These are phyloP conservation scores for Fraxinus sp. DNA, from an alignment of 305 asterid species.

Conservation along the genomic window DNA sequence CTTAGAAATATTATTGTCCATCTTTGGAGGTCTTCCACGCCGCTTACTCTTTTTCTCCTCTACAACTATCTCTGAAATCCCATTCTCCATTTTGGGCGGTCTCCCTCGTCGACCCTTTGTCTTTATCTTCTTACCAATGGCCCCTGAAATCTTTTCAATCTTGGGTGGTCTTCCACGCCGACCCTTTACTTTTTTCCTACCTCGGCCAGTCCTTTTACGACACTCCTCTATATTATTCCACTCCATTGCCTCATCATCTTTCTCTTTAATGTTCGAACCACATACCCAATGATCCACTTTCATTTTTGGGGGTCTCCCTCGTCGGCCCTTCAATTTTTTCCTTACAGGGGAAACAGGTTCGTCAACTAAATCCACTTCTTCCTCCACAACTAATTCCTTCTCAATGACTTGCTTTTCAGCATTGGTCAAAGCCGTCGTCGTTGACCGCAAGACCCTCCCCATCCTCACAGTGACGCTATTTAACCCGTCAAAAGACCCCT, in stretches of 20 bases:
- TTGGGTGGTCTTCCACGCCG: conserved; percentile 38
- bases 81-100: conserved; percentile 8
- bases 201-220: conserved; percentile 26
- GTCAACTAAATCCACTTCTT: neutral
- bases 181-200: conserved; percentile 27
- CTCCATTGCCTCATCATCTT: conserved; percentile 21
- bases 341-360: conserved; percentile 15
- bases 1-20: neutral
- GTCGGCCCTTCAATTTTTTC: conserved; percentile 29
- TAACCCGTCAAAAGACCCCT: conserved; percentile 30
- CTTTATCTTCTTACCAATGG: conserved; percentile 24
- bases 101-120: conserved; percentile 7
- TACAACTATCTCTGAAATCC: neutral
- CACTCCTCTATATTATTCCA: conserved; percentile 21
- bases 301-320: conserved; percentile 43
- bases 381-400: conserved; percentile 36
- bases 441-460: conserved; percentile 75
- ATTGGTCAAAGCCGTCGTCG: conserved; percentile 47
- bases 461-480: conserved; percentile 48
- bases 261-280: conserved; percentile 13
- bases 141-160: conserved; percentile 20
- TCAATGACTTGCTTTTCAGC: conserved; percentile 43
- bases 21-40: conserved; percentile 1
- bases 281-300: conserved; percentile 17
- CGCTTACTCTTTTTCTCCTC: neutral